Base-by-base conservation (phyloP, 2,329 filamentous ascomycete species). In the Penicillium fuscoglaucum region DNA sequence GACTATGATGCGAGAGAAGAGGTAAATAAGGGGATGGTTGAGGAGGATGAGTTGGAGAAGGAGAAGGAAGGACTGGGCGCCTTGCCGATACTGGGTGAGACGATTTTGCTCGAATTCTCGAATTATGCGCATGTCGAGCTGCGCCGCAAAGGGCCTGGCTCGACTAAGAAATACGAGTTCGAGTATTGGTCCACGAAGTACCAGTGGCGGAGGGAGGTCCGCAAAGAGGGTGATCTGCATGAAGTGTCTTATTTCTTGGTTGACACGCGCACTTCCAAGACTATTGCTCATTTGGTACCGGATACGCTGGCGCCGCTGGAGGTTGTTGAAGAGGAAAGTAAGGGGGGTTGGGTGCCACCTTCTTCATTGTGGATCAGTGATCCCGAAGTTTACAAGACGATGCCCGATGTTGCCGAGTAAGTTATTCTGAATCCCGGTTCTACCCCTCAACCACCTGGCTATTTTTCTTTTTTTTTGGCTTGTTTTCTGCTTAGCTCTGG, bases 111-210 rank as follows among this genome's bases (percentile, higher is more conserved):
- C 35, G 93, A 98, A 73, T 99, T 97, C 73, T 96, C 91, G 65
- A 99, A 98, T 78, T 99, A 99, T 73, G 93, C 93, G 2, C 91
- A 95, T 67, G 87, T 98, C 41, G 90, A 96, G 64, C 79, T 99
- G 51, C 87, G 84, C 65, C 86, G 90, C 43, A 82, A 85, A 26
- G 89, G 89, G 7, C 79, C 83, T 51, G 87, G 85, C 65, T 80
- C 82, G 45, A 82, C 82, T 62, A 93, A 92, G 76, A 84, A 86
- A 61, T 98, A 97, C 74, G 90, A 92, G 55, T 97, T 96, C 69
- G 89, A 93, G 71, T 96, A 96, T 82, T 98, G 95, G 95, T 91
- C 91, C 28, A 84, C 88, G 66, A 83, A 81, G 55, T 98, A 98
- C 75, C 80, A 85, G 52, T 98, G 95, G 95, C 90, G 87, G 74